These are phyloP conservation scores for Diospyros lotus DNA, from an alignment of 148 eudicot genomes.

Conservation along the genomic window DNA sequence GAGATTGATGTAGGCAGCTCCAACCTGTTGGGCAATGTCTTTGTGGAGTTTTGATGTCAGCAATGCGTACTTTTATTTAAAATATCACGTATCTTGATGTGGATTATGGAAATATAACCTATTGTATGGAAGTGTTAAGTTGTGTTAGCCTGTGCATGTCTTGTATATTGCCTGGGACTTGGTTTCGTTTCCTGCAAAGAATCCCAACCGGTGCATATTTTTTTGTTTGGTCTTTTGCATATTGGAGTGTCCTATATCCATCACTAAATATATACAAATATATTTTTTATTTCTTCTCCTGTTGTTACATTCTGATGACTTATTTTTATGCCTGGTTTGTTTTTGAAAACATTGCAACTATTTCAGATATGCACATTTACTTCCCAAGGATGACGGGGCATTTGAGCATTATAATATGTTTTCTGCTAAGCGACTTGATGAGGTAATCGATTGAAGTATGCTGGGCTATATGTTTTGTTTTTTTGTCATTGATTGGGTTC, in stretches of 20 bases:
- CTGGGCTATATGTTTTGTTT: not conserved
- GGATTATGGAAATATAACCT: not conserved
- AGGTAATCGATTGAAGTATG: conserved; percentile 39
- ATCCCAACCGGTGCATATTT: not conserved
- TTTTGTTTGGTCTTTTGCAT: not conserved
- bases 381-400: conserved; percentile 91
- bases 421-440: conserved; percentile 80
- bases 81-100: not conserved
- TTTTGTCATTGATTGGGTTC: not conserved
- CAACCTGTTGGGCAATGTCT: not conserved
- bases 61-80: not conserved
- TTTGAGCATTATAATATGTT: conserved; percentile 63
- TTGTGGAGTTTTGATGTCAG: not conserved
- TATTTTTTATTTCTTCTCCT: not conserved
- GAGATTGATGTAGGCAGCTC: not conserved
- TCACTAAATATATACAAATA: not conserved
- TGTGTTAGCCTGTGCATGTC: not conserved
- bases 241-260: not conserved
- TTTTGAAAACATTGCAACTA: conserved; percentile 1
- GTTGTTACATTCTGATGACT: conserved; percentile 1
- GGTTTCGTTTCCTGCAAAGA: not conserved
- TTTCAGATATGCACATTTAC: conserved; percentile 86
- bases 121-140: not conserved
- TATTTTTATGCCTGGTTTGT: conserved; percentile 1
- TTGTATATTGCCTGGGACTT: conserved; percentile 6